Evolutionary conservation across 2,329 filamentous ascomycete species (phyloP), one percentile per base, ranked within the genome.

Genomic region (Trichothecium roseum): DNA sequence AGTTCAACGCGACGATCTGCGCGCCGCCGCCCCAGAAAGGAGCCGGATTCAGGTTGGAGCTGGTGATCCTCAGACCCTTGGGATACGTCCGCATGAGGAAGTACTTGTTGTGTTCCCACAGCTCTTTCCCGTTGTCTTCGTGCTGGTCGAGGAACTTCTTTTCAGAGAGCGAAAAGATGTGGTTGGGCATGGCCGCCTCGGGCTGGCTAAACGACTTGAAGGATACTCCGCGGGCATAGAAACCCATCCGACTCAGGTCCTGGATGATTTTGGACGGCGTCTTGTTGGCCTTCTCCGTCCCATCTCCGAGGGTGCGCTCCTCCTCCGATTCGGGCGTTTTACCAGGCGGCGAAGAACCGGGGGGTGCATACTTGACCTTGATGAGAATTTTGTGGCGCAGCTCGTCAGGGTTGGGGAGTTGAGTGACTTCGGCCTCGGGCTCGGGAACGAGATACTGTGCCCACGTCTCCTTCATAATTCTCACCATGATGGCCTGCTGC

Each of bases 1-100:
- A 96, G 60, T 95, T 95, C 41, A 96, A 65, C 0, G 88, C 88
- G 2, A 93, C 86, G 46, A 95, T 81, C 57, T 95, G 88, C 3
- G 93, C 81, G 12, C 88, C 88, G 44, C 84, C 80, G 22, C 85
- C 73, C 88, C 88, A 95, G 57, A 88, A 91, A 4, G 81, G 69
- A 1, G 78, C 74, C 4, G 89, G 87, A 46, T 94, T 85, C 10
- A 93, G 67, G 52, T 95, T 96, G 1, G 84, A 91, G 0, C 85
- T 94, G 40, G 75, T 71, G 35, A 95, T 78, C 6, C 88, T 77
- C 38, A 87, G 68, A 2, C 84, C 85, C 26, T 83, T 86, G 0
- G 88, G 89, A 49, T 94, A 95, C 1, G 85, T 81, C 14, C 89
- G 77, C 83, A 95, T 87, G 47, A 95, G 65, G 50, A 74, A 89